Percentiles rank a stretch among this genome's conserved stretches.
Evolutionary conservation across 2,329 filamentous ascomycete genomes (phyloP).

Genomic region (Teratosphaeria epicoccoides): DNA sequence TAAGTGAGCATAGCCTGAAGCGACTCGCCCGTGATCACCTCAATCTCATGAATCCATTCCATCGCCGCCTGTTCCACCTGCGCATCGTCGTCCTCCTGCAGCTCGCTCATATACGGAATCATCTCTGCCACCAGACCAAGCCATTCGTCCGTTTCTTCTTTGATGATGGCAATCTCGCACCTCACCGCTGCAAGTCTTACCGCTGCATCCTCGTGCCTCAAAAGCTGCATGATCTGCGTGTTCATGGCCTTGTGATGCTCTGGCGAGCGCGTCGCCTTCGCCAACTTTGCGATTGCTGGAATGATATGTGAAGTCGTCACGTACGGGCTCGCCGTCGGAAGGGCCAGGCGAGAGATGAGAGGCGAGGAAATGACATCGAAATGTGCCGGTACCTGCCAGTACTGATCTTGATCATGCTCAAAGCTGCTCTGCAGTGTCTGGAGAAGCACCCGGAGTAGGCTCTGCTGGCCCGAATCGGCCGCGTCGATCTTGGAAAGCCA

Average conservation of each 20-base stretch:
- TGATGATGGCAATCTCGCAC: slow-evolving; percentile 60
- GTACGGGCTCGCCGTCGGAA: slow-evolving; percentile 34
- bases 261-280: slow-evolving; percentile 67
- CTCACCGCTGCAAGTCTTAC: slow-evolving; percentile 74
- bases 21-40: slow-evolving; percentile 73
- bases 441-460: slow-evolving; percentile 61
- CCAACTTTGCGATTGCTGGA: slow-evolving; percentile 69
- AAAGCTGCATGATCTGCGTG: slow-evolving; percentile 60
- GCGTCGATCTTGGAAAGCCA: slow-evolving; percentile 41
- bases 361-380: slow-evolving; percentile 62
- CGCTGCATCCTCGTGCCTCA: slow-evolving; percentile 60
- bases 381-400: slow-evolving; percentile 88
- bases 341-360: slow-evolving; percentile 53
- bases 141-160: slow-evolving; percentile 85
- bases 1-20: slow-evolving; percentile 68
- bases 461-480: slow-evolving; percentile 31
- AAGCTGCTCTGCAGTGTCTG: slow-evolving; percentile 65
- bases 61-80: slow-evolving; percentile 80
- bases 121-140: slow-evolving; percentile 83
- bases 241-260: slow-evolving; percentile 91
- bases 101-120: slow-evolving; percentile 87
- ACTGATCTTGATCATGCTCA: slow-evolving; percentile 81
- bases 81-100: slow-evolving; percentile 95
- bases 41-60: slow-evolving; percentile 82
- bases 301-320: slow-evolving; percentile 42